Conservation (phyloP, 2,329 filamentous ascomycete species). For the Akanthomyces dipterigenus region DNA sequence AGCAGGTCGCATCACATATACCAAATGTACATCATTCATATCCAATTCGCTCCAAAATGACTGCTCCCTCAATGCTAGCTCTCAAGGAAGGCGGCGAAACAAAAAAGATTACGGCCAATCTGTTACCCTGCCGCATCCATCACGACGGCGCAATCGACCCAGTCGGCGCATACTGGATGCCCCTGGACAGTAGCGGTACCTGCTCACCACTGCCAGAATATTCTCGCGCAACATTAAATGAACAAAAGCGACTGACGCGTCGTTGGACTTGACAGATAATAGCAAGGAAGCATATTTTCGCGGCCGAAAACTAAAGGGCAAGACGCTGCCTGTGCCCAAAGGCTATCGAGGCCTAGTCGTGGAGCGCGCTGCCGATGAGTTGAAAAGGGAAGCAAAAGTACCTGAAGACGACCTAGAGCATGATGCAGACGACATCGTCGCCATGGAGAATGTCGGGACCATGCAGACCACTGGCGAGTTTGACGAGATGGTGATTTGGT, state of each 20-base stretch:
- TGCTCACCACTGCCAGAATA: neutral
- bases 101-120: conserved; percentile 51
- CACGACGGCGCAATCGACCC: conserved; percentile 67
- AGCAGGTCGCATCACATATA: neutral
- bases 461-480: conserved; percentile 63
- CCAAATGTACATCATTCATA: neutral
- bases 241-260: neutral
- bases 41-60: conserved; percentile 25
- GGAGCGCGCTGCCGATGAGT: conserved; percentile 32
- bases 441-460: conserved; percentile 45
- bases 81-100: conserved; percentile 24
- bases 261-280: conserved; percentile 35
- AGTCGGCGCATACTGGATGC: conserved; percentile 63
- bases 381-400: conserved; percentile 30
- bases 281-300: conserved; percentile 62
- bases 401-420: conserved; percentile 10
- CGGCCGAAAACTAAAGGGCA: conserved; percentile 71
- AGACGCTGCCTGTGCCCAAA: conserved; percentile 58
- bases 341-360: conserved; percentile 62
- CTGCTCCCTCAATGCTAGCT: conserved; percentile 33
- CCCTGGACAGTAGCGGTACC: conserved; percentile 41
- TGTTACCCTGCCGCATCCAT: conserved; percentile 75
- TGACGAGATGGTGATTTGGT: conserved; percentile 75
- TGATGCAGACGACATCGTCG: conserved; percentile 32
- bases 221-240: neutral